Conservation (phyloP, 1,139 yeast species). For the Suhomyces chickasaworum region DNA sequence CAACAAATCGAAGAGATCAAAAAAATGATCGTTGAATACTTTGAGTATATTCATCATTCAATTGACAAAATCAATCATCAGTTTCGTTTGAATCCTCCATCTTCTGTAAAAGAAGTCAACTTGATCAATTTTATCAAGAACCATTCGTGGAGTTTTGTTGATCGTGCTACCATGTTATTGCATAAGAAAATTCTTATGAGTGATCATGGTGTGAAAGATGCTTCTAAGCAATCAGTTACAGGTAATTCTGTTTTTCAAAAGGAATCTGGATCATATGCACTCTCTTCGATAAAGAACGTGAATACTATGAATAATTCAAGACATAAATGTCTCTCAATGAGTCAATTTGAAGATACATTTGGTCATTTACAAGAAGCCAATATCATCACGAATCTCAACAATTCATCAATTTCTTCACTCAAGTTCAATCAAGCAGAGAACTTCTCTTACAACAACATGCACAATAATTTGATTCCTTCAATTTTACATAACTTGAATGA, state of each 20-base stretch:
- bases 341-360: conserved; percentile 46
- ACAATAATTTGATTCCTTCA: conserved; percentile 56
- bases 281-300: background rate
- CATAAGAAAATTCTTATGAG: conserved; percentile 54
- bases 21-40: conserved; percentile 50
- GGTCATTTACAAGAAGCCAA: conserved; percentile 43
- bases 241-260: background rate
- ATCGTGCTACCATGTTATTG: conserved; percentile 54
- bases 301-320: conserved; percentile 9
- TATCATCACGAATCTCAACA: conserved; percentile 39
- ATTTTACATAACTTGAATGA: conserved; percentile 60
- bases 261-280: conserved; percentile 9
- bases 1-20: conserved; percentile 48
- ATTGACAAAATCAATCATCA: conserved; percentile 27
- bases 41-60: conserved; percentile 50
- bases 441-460: conserved; percentile 51
- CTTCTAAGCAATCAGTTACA: conserved; percentile 10
- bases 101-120: conserved; percentile 45
- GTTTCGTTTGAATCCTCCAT: conserved; percentile 22
- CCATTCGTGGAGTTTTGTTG: conserved; percentile 57
- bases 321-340: conserved; percentile 22
- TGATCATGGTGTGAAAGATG: conserved; percentile 19
- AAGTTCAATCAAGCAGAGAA: conserved; percentile 36
- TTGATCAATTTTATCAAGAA: conserved; percentile 51
- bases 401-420: conserved; percentile 39